These are phyloP conservation scores for Castanea sativa DNA, from an alignment of 306 rosid genomes.

Conservation along the genomic window DNA sequence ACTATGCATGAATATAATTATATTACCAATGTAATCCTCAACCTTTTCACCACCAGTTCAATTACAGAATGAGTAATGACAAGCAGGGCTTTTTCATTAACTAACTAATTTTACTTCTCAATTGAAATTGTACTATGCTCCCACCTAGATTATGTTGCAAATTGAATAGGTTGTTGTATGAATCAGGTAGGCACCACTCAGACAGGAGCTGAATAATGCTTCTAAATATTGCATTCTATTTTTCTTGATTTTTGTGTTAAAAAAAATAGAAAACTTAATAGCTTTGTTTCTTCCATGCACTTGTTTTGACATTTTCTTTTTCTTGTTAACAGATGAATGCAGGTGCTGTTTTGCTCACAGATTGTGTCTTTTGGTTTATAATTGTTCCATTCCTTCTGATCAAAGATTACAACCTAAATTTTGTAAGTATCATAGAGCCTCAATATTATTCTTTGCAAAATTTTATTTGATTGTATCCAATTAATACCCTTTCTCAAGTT, in stretches of 20 bases:
- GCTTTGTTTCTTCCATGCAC: constrained; percentile 2
- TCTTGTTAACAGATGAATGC: constrained; percentile 77
- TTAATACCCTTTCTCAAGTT: not conserved
- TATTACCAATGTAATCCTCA: not conserved
- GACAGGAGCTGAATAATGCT: not conserved
- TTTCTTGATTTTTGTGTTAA: not conserved
- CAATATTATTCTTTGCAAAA: not conserved
- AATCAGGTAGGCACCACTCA: not conserved
- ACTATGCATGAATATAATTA: not conserved
- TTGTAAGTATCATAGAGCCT: constrained; percentile 51
- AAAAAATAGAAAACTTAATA: not conserved
- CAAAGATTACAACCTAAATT: constrained; percentile 73
- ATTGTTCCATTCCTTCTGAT: constrained; percentile 78
- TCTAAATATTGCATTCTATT: not conserved
- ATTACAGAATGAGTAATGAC: not conserved
- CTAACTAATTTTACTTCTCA: not conserved
- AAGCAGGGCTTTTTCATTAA: not conserved
- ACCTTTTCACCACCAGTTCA: not conserved
- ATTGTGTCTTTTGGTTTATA: constrained; percentile 88
- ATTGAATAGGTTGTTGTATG: not conserved
- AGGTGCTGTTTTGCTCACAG: constrained; percentile 92
- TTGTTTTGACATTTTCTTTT: constrained; percentile 7
- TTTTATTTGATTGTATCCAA: not conserved
- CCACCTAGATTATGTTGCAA: not conserved
- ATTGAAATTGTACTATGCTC: not conserved